Evolutionary conservation across 495 filamentous ascomycete species (phyloP).

Genomic region (Daldinia grandis): DNA sequence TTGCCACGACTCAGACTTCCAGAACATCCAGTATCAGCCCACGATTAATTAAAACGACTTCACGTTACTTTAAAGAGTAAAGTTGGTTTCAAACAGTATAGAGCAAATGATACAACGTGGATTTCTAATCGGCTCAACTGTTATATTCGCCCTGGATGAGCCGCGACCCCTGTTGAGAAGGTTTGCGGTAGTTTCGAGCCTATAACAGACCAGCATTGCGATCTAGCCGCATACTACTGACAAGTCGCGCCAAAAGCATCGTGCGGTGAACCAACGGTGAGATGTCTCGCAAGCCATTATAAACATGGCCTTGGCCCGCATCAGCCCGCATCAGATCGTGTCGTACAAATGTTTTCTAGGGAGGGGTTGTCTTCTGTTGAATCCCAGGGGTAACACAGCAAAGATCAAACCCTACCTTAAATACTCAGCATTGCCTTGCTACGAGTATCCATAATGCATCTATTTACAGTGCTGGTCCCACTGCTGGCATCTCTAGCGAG

Average conservation of each 20-base stretch:
- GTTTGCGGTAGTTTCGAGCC: slow-evolving; percentile 9
- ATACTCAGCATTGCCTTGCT: not conserved
- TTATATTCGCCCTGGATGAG: not conserved
- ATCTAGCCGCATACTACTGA: not conserved
- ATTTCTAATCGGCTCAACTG: not conserved
- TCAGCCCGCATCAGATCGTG: not conserved
- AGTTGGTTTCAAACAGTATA: not conserved
- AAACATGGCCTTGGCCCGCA: not conserved
- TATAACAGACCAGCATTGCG: slow-evolving; percentile 1
- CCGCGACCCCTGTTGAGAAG: not conserved
- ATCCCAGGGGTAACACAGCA: not conserved
- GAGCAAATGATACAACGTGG: not conserved
- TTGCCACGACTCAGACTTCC: not conserved
- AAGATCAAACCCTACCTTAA: not conserved
- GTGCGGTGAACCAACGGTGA: not conserved
- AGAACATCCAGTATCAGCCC: not conserved
- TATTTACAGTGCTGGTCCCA: not conserved
- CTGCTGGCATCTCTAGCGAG: not conserved
- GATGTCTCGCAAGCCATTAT: not conserved
- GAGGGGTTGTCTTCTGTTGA: not conserved
- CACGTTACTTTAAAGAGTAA: not conserved
- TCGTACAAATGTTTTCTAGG: not conserved
- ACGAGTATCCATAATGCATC: not conserved
- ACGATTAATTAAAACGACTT: not conserved
- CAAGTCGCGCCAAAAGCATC: not conserved